Conservation (phyloP, 345 rosid species). For the Citrus australasica region DNA sequence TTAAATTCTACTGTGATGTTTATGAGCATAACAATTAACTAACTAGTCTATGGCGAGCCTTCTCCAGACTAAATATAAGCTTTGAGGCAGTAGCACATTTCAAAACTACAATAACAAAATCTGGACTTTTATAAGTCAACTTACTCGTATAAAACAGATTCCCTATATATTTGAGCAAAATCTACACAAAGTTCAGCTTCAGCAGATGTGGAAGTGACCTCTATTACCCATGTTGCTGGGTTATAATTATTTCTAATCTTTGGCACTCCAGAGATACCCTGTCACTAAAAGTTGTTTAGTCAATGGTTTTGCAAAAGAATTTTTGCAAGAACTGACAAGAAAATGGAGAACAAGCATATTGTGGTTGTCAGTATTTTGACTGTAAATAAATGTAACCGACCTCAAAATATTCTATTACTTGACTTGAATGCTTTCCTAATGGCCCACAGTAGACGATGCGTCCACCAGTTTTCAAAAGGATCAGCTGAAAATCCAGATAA, state of each 20-base stretch:
- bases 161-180: constrained; percentile 47
- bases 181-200: constrained; percentile 60
- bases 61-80: background rate
- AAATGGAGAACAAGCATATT: background rate
- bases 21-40: background rate
- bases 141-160: constrained; percentile 49
- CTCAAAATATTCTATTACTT: constrained; percentile 68
- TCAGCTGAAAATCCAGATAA: constrained; percentile 38
- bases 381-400: constrained; percentile 24
- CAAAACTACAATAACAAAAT: background rate
- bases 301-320: background rate
- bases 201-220: constrained; percentile 52
- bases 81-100: background rate
- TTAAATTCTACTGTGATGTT: too few species aligned
- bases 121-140: constrained; percentile 8
- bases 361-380: background rate
- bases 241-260: constrained; percentile 63
- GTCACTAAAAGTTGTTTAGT: background rate
- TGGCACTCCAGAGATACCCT: constrained; percentile 56
- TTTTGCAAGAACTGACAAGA: too few species aligned
- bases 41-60: background rate
- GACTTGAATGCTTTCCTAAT: constrained; percentile 56
- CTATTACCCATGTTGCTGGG: constrained; percentile 90
- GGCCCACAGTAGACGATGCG: constrained; percentile 65
- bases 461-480: constrained; percentile 69